Evolutionary conservation across 306 rosid genomes (phyloP).

Genomic region (Begonia masoniana): DNA sequence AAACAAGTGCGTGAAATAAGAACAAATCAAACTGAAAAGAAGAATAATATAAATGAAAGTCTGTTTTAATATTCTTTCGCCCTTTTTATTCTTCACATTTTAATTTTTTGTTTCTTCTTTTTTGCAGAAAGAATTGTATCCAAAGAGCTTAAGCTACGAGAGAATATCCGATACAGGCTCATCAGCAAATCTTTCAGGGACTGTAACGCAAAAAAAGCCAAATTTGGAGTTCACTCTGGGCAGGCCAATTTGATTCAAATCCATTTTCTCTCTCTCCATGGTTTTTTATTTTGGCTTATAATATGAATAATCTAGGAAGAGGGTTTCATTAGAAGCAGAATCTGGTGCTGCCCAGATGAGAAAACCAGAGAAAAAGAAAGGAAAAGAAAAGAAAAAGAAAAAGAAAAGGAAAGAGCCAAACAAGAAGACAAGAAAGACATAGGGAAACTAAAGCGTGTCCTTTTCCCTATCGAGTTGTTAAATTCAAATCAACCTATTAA

Average conservation of each 20-base stretch:
- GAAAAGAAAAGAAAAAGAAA: not conserved
- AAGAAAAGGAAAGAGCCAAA: constrained; percentile 1
- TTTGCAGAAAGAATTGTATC: constrained; percentile 44
- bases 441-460: constrained; percentile 7
- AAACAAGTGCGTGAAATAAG: too few relatives aligned
- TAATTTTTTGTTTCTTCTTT: too few relatives aligned
- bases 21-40: too few relatives aligned
- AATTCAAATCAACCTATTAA: constrained; percentile 4
- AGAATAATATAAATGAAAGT: too few relatives aligned
- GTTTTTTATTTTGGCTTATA: not conserved
- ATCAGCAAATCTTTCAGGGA: constrained; percentile 33
- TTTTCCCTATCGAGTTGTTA: constrained; percentile 6
- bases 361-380: not conserved
- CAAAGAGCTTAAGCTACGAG: constrained; percentile 51
- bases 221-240: constrained; percentile 71
- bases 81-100: too few relatives aligned
- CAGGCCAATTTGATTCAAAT: constrained; percentile 23
- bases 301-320: constrained; percentile 2
- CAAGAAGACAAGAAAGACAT: constrained; percentile 11
- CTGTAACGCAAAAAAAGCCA: constrained; percentile 31
- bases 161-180: constrained; percentile 58
- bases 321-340: not conserved
- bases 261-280: constrained; percentile 1
- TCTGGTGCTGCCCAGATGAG: not conserved
- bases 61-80: too few relatives aligned